These are phyloP conservation scores for Phaffia australis DNA, from an alignment of 768 basidiomycete genomes.

Conservation along the genomic window DNA sequence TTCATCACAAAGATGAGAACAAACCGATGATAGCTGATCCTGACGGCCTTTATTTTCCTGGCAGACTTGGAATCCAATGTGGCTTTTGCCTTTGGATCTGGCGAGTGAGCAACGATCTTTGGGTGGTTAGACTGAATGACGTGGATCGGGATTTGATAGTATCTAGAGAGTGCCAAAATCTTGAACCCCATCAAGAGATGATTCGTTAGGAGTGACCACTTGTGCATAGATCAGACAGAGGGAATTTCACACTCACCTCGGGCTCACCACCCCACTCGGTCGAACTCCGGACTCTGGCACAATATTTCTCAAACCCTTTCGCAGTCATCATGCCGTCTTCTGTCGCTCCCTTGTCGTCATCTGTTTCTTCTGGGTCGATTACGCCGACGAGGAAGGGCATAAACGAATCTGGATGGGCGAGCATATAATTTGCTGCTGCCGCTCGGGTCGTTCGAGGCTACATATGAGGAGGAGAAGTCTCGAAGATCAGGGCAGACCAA, in stretches of 20 bases:
- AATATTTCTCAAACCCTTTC: slow-evolving; percentile 56
- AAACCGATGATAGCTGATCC: slow-evolving; percentile 71
- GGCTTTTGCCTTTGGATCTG: slow-evolving; percentile 38
- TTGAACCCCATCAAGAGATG: slow-evolving; percentile 21
- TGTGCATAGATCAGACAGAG: neutral
- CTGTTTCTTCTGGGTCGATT: slow-evolving; percentile 32
- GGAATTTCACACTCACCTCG: slow-evolving; percentile 43
- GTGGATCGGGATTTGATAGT: slow-evolving; percentile 74
- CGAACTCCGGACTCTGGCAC: slow-evolving; percentile 63
- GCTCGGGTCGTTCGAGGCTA: slow-evolving; percentile 53
- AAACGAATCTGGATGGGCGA: slow-evolving; percentile 74
- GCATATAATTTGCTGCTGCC: slow-evolving; percentile 71
- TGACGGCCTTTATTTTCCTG: slow-evolving; percentile 43
- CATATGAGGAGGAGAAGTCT: slow-evolving; percentile 33
- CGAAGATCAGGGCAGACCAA: too few relatives aligned
- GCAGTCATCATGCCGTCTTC: slow-evolving; percentile 37
- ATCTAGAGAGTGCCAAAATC: slow-evolving; percentile 77
- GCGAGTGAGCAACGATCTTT: slow-evolving; percentile 68
- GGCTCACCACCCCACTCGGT: slow-evolving; percentile 94
- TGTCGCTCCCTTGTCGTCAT: slow-evolving; percentile 59
- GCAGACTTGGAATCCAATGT: slow-evolving; percentile 32
- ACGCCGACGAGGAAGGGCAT: slow-evolving; percentile 63
- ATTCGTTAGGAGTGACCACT: neutral
- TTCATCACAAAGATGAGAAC: neutral
- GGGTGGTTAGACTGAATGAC: slow-evolving; percentile 77